Conservation (phyloP, 768 basidiomycete species). For the Phanerodontia chrysosporium region DNA sequence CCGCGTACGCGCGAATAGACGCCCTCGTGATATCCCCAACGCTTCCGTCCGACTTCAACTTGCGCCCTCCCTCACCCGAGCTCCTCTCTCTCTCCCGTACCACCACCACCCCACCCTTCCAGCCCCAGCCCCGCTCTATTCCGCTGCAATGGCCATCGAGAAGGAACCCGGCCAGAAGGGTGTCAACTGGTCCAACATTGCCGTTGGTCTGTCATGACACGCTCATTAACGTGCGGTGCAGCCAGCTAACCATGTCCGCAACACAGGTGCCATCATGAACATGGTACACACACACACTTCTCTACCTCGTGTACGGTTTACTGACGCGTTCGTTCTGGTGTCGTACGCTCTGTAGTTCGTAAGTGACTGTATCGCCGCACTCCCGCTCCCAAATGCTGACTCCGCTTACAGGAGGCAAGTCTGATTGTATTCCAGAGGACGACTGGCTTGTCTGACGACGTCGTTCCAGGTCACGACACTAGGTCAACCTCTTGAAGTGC, state of each 20-base stretch:
- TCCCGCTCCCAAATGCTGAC: too few relatives aligned
- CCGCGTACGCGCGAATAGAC: constrained; percentile 4
- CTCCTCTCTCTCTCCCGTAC: constrained; percentile 13
- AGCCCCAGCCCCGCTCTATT: constrained; percentile 10
- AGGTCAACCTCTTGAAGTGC: constrained; percentile 95
- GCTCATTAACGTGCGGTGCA: constrained; percentile 16
- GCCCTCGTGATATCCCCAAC: constrained; percentile 14
- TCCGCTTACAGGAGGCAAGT: constrained; percentile 64
- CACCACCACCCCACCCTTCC: constrained; percentile 12
- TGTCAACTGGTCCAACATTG: constrained; percentile 92
- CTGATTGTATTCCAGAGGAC: neutral
- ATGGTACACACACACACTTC: constrained; percentile 53
- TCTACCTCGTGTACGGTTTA: constrained; percentile 10
- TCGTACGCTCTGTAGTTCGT: constrained; percentile 28
- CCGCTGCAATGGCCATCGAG: constrained; percentile 64
- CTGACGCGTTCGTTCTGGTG: constrained; percentile 6
- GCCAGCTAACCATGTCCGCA: constrained; percentile 15
- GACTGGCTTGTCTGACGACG: neutral
- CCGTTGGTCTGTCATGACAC: constrained; percentile 63
- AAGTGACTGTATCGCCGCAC: constrained; percentile 21
- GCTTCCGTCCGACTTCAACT: constrained; percentile 2
- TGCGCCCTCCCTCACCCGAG: constrained; percentile 9
- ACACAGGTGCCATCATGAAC: constrained; percentile 92
- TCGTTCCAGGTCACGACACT: constrained; percentile 83
- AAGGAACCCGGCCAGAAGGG: constrained; percentile 90